Conservation (phyloP, 768 basidiomycete genomes). For the Phanerochaete carnosa region DNA sequence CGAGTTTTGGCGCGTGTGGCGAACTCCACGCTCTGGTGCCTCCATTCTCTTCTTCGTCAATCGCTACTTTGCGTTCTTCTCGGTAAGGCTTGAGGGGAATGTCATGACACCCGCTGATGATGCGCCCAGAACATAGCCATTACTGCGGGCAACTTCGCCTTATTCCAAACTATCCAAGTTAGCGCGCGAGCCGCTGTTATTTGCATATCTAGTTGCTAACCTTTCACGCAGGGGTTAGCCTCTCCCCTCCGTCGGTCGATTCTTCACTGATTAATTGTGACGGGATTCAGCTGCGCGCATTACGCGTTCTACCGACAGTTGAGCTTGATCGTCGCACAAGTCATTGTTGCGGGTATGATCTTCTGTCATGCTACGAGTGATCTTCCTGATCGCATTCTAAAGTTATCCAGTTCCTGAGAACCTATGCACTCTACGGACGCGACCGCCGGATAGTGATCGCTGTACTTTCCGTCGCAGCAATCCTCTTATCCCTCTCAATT, state of each 20-base stretch:
- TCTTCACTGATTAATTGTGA: background rate
- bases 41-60: constrained; percentile 20
- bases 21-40: constrained; percentile 8
- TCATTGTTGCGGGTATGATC: constrained; percentile 37
- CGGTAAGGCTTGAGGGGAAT: background rate
- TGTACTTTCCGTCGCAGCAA: constrained; percentile 30
- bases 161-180: constrained; percentile 15
- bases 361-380: background rate
- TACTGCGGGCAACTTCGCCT: constrained; percentile 17
- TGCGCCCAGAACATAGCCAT: constrained; percentile 19
- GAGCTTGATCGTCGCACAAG: constrained; percentile 40
- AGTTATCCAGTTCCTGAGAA: constrained; percentile 41
- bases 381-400: constrained; percentile 25
- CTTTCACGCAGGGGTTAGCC: background rate
- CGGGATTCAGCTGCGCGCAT: constrained; percentile 33
- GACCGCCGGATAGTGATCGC: constrained; percentile 34
- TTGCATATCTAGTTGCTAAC: background rate
- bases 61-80: constrained; percentile 19
- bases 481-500: constrained; percentile 28
- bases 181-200: background rate
- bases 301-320: constrained; percentile 40
- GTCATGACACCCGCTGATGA: background rate
- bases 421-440: constrained; percentile 46
- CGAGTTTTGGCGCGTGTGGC: constrained; percentile 21
- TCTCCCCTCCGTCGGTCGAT: background rate